Evolutionary conservation across 306 rosid species (phyloP).

Genomic region (Sicyos baderoa): DNA sequence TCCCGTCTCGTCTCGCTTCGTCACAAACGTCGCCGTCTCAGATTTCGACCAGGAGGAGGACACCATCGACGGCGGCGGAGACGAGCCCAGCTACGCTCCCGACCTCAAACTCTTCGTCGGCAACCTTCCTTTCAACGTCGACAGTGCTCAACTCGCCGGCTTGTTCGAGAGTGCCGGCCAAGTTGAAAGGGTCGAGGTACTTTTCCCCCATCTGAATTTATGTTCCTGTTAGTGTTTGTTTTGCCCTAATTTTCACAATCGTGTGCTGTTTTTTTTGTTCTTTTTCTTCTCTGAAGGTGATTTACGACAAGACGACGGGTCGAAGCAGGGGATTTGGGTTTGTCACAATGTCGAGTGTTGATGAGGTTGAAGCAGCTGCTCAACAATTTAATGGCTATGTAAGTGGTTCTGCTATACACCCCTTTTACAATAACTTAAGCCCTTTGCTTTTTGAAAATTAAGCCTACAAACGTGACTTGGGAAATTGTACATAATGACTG

Average conservation of each 20-base stretch:
- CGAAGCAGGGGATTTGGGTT: constrained; percentile 94
- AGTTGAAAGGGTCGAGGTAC: constrained; percentile 86
- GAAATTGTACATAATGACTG: too few relatives aligned
- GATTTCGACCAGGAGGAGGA: constrained; percentile 71
- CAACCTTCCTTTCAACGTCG: constrained; percentile 54
- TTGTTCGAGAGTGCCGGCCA: constrained; percentile 61
- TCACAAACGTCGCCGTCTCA: constrained; percentile 44
- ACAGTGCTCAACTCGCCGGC: constrained; percentile 49
- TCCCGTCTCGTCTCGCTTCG: constrained; percentile 37
- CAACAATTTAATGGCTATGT: constrained; percentile 87
- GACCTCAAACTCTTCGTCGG: constrained; percentile 76
- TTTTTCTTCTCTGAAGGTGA: constrained; percentile 36
- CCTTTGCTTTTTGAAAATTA: too few relatives aligned
- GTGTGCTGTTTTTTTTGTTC: too few relatives aligned
- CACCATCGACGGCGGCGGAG: constrained; percentile 20
- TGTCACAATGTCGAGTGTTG: constrained; percentile 72
- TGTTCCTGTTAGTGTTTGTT: too few relatives aligned
- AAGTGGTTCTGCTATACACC: constrained; percentile 23
- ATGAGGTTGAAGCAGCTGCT: constrained; percentile 70
- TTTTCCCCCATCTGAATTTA: too few relatives aligned
- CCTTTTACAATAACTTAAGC: background rate
- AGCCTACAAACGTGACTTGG: too few relatives aligned
- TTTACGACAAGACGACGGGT: constrained; percentile 80
- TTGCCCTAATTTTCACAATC: too few relatives aligned
- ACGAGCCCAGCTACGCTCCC: too few relatives aligned